Percentiles rank a stretch among this genome's conserved stretches.
Conservation (phyloP, 495 filamentous ascomycete species). For the Penicillium dipodomyicola region DNA sequence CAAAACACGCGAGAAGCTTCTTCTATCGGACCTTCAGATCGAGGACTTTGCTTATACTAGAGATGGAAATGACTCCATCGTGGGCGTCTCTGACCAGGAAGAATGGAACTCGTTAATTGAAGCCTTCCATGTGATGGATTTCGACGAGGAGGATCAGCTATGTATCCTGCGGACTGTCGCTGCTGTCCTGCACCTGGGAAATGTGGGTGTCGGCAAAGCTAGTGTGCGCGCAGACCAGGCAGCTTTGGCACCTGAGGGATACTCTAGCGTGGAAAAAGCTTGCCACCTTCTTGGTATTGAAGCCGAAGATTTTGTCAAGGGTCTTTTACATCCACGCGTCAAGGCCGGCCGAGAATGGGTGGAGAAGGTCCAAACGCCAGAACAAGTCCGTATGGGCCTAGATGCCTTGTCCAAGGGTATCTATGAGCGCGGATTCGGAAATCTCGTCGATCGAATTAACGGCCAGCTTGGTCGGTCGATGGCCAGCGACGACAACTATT, state of each 20-base stretch:
- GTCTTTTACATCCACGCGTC: constrained; percentile 85
- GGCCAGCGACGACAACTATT: constrained; percentile 80
- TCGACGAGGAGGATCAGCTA: constrained; percentile 79
- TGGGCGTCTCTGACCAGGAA: constrained; percentile 83
- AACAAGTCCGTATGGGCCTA: constrained; percentile 86
- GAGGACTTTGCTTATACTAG: constrained; percentile 89
- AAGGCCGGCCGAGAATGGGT: constrained; percentile 98
- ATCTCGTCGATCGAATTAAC: constrained; percentile 90
- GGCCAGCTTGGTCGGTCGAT: constrained; percentile 79
- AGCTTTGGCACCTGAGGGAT: constrained; percentile 67
- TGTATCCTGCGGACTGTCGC: constrained; percentile 85
- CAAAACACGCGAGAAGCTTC: constrained; percentile 68
- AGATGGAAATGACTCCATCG: constrained; percentile 85
- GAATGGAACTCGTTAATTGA: constrained; percentile 91
- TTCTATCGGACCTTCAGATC: constrained; percentile 68
- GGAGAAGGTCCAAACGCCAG: constrained; percentile 93
- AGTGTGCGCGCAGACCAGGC: constrained; percentile 90
- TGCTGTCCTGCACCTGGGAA: constrained; percentile 89
- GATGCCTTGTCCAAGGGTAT: constrained; percentile 96
- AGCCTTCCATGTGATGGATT: constrained; percentile 92
- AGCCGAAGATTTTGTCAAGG: constrained; percentile 78
- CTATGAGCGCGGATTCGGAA: constrained; percentile 92
- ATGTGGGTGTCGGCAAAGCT: constrained; percentile 84
- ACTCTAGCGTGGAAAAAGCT: constrained; percentile 68
- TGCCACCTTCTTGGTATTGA: constrained; percentile 84